These are phyloP conservation scores for Camelina neglecta DNA, from an alignment of 345 rosid species.

Conservation along the genomic window DNA sequence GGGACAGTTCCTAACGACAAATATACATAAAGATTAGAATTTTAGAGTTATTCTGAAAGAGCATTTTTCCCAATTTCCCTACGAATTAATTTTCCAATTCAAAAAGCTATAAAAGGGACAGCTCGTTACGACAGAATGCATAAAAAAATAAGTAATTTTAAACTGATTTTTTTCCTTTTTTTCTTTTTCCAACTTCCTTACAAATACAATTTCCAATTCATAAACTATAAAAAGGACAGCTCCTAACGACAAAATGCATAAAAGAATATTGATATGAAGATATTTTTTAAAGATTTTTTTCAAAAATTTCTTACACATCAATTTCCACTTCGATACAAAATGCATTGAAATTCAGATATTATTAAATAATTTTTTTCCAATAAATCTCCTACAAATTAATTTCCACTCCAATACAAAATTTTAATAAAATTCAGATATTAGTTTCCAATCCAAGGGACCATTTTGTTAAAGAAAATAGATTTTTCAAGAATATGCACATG, in stretches of 20 bases:
- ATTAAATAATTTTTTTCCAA: background rate
- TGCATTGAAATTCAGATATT: background rate
- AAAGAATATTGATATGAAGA: background rate
- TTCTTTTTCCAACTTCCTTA: background rate
- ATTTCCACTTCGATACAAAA: background rate
- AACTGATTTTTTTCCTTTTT: background rate
- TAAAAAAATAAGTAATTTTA: background rate
- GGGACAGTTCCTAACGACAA: constrained; percentile 29
- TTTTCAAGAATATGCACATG: background rate
- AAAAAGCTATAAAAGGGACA: constrained; percentile 33
- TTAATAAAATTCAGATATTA: background rate
- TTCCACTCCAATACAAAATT: background rate
- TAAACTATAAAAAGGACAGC: constrained; percentile 28
- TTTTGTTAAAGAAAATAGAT: background rate
- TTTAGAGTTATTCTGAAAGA: background rate
- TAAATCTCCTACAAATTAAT: background rate
- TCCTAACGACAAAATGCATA: constrained; percentile 35
- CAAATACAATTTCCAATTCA: constrained; percentile 6
- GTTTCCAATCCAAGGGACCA: background rate
- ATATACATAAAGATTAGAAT: background rate
- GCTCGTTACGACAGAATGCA: constrained; percentile 25
- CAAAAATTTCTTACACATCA: background rate
- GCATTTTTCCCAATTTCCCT: background rate
- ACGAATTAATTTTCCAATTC: constrained; percentile 1
- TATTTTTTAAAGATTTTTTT: background rate